Evolutionary conservation across 805 yeast genomes (phyloP).

Genomic region (Metschnikowia kofuensis): DNA sequence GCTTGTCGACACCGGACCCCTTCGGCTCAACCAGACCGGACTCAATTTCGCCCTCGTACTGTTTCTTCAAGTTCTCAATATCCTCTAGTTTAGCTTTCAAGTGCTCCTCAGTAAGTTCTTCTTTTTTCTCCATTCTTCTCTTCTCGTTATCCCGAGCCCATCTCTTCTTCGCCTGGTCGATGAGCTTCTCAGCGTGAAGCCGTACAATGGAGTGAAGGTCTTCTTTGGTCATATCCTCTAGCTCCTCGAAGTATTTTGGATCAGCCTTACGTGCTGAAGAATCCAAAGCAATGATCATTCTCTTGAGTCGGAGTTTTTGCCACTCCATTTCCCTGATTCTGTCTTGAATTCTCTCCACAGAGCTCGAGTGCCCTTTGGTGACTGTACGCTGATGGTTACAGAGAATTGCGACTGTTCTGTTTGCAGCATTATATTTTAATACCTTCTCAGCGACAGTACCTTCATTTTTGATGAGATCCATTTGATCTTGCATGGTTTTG

Average conservation of each 20-base stretch:
- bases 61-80: conserved; percentile 48
- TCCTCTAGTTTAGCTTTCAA: conserved; percentile 57
- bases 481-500: conserved; percentile 92
- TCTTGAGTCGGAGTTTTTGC: conserved; percentile 74
- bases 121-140: conserved; percentile 53
- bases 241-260: conserved; percentile 60
- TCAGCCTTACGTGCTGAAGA: conserved; percentile 49
- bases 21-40: conserved; percentile 55
- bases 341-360: conserved; percentile 76
- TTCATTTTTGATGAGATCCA: conserved; percentile 78
- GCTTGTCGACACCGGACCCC: conserved; percentile 60
- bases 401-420: conserved; percentile 89
- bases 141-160: conserved; percentile 78
- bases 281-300: conserved; percentile 67
- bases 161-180: conserved; percentile 61
- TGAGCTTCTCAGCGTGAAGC: conserved; percentile 60
- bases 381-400: conserved; percentile 97
- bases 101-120: conserved; percentile 51
- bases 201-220: conserved; percentile 59
- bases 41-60: conserved; percentile 55
- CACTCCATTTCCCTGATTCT: conserved; percentile 77
- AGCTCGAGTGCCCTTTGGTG: conserved; percentile 75
- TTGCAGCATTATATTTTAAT: conserved; percentile 88
- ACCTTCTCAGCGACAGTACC: conserved; percentile 88
- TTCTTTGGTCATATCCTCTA: conserved; percentile 64